Evolutionary conservation across 1,284 basidiomycete species (phyloP), one percentile per base, ranked within the genome.

Genomic region (Fistulinella cinereoalba): DNA sequence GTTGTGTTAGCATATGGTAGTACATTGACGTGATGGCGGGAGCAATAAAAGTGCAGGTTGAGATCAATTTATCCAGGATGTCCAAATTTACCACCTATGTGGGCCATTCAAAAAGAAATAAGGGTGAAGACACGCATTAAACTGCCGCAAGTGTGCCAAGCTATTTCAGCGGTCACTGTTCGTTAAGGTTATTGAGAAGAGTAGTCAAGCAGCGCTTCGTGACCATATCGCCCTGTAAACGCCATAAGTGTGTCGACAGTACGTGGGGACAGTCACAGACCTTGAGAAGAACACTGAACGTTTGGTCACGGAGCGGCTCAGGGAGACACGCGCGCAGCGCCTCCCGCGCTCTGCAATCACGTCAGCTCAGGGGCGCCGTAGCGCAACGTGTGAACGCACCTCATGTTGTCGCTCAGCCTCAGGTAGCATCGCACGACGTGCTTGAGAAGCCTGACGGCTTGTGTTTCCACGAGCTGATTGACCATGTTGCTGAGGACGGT

Each of bases 401-500:
- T 81, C 47, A 96, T 74, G 63, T 99, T 99, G 71, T 99, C 97
- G 66, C 93, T 97, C 56, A 99, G 75, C 32, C 97, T 81, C 49
- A 99, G 71, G 66, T 99, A 99, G 70, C 97, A 99, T 48, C 97
- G 77, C 16, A 99, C 97, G 41, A 99, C 97, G 66, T 99, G 97
- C 71, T 99, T 99, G 57, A 99, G 74, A 45, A 99, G 72, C 57
- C 97, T 76, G 28, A 99, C 96, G 9, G 97, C 97, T 70, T 98
- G 97, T 3, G 89, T 97, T 71, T 99, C 97, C 44, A 97, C 92
- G 38, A 97, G 77, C 62, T 96, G 92, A 60, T 85, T 87, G 49
- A 99, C 97, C 97, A 99, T 99, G 70, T 98, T 98, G 75, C 91
- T 92, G 50, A 99, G 77, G 23, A 99, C 97, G 3, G 96, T 97